phyloP scores from a whole-genome alignment of 106 monocot species.

The Posidonia australis region DNA sequence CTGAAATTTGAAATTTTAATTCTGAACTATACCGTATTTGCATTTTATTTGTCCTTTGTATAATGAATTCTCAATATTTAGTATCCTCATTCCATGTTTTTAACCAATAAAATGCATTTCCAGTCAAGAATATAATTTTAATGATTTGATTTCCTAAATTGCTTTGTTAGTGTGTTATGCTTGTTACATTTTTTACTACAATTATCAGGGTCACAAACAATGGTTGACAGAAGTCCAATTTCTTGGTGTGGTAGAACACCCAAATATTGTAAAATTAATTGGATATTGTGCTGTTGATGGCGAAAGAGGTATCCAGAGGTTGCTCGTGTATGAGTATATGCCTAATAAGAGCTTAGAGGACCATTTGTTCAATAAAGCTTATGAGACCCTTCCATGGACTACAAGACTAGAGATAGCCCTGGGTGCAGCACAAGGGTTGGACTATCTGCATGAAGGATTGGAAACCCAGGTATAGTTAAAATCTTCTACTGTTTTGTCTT shows the following conservation, averaged over 20 bases:
- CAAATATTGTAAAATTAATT: constrained; percentile 76
- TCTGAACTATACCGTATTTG: too few relatives aligned
- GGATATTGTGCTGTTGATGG: constrained; percentile 71
- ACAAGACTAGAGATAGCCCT: constrained; percentile 49
- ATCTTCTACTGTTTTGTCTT: background rate
- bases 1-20: too few relatives aligned
- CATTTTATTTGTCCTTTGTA: too few relatives aligned
- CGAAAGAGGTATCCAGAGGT: constrained; percentile 48
- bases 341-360: constrained; percentile 68
- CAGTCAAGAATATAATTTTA: too few relatives aligned
- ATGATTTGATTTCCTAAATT: too few relatives aligned
- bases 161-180: too few relatives aligned
- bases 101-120: too few relatives aligned
- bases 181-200: background rate
- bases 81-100: too few relatives aligned
- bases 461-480: constrained; percentile 45
- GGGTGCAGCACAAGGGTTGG: constrained; percentile 57
- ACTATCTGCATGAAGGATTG: constrained; percentile 69
- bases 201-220: constrained; percentile 63
- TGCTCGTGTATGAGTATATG: constrained; percentile 66
- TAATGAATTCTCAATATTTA: too few relatives aligned
- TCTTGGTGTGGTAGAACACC: constrained; percentile 69
- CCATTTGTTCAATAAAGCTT: constrained; percentile 57
- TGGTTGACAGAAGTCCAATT: constrained; percentile 85
- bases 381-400: constrained; percentile 40